Conservation (phyloP, 306 rosid genomes). For the Cucumis sativus region Cucumber_9930_V3 NC_026655.2:3987501-3988000, state of each 20-base stretch:
- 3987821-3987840: background rate
- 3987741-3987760: conserved; percentile 67
- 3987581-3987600: conserved; percentile 90
- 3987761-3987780: conserved; percentile 95
- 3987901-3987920: background rate
- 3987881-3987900: background rate
- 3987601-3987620: conserved; percentile 67
- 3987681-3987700: conserved; percentile 71
- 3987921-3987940: background rate
- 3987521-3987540: conserved; percentile 32
- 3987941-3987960: background rate
- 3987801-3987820: conserved; percentile 10
- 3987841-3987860: background rate
- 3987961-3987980: background rate
- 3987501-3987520: conserved; percentile 16
- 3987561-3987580: conserved; percentile 98
- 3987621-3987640: conserved; percentile 60
- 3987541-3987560: conserved; percentile 73
- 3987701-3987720: conserved; percentile 89
- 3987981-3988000: background rate
- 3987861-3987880: background rate
- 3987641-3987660: conserved; percentile 69
- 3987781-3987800: conserved; percentile 81
- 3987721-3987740: conserved; percentile 92
- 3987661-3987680: conserved; percentile 51